Conservation (phyloP, 176 grass and related monocot genomes). For the barley (Hordeum vulgare) region MorexV3_pseudomolecules_assembly NC_058522.1:391931733-391932232, state of each 20-base stretch:
- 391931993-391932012: neutral
- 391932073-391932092: neutral
- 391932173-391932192: neutral
- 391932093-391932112: neutral
- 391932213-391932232: slow-evolving; percentile 25
- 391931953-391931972: slow-evolving; percentile 1
- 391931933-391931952: neutral
- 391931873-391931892: neutral
- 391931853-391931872: neutral
- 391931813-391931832: neutral
- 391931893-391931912: neutral
- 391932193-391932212: neutral
- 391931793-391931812: neutral
- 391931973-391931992: neutral
- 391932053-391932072: neutral
- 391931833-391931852: neutral
- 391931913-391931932: neutral
- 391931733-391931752: neutral
- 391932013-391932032: neutral
- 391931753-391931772: neutral
- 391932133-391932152: neutral
- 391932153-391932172: neutral
- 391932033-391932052: neutral
- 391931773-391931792: neutral
- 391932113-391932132: neutral